Evolutionary conservation across 768 basidiomycete species (phyloP).

Genomic region (Boletellus emodensis): DNA sequence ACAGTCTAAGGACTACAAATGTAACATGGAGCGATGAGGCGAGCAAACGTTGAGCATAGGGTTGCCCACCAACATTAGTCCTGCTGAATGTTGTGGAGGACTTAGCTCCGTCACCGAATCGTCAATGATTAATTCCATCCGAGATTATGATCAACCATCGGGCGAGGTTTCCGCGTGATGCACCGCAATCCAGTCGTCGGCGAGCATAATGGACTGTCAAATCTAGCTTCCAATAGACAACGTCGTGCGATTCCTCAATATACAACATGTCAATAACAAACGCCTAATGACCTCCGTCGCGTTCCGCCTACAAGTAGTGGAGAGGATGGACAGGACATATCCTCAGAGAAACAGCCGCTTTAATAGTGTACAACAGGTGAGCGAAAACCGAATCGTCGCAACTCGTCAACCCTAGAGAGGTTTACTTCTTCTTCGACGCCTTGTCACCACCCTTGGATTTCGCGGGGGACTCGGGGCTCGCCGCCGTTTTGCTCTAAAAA

Average conservation of each 20-base stretch:
- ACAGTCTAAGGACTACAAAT: too few relatives aligned
- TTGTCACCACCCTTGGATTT: slow-evolving; percentile 26
- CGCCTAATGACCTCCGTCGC: not conserved
- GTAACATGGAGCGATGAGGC: too few relatives aligned
- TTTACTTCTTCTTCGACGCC: slow-evolving; percentile 30
- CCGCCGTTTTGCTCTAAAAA: slow-evolving; percentile 19
- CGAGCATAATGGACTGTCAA: too few relatives aligned
- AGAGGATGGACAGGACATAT: not conserved
- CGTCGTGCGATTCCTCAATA: not conserved
- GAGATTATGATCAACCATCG: too few relatives aligned
- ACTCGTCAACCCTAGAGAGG: not conserved
- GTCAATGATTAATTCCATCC: too few relatives aligned
- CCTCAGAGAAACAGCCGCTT: slow-evolving; percentile 1
- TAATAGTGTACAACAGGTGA: slow-evolving; percentile 1
- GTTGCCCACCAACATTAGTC: too few relatives aligned
- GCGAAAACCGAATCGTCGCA: not conserved
- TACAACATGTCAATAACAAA: slow-evolving; percentile 6
- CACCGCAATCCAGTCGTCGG: too few relatives aligned
- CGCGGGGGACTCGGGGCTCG: slow-evolving; percentile 24
- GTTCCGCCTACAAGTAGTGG: not conserved
- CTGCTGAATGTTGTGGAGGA: too few relatives aligned
- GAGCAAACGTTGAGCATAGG: too few relatives aligned
- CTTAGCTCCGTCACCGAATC: too few relatives aligned
- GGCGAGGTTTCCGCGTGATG: too few relatives aligned
- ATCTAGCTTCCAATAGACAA: not conserved